A percentile compares a stretch with the other conserved stretches of the same genome.
Conservation (phyloP, 768 basidiomycete species). For the Lactifluus volemus region DNA sequence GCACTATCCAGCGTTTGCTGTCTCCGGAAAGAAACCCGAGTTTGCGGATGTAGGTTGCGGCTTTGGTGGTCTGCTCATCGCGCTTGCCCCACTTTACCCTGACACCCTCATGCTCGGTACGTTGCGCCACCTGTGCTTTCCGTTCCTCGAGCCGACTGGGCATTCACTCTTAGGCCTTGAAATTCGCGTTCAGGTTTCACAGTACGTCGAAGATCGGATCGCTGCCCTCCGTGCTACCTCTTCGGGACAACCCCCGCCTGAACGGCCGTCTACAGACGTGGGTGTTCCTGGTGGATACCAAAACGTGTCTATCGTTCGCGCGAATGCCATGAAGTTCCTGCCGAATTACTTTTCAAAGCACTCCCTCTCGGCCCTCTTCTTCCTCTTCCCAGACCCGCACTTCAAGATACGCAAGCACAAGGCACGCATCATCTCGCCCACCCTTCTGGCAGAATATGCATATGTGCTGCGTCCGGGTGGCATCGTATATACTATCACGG, state of each 20-base stretch:
- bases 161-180: conserved; percentile 65
- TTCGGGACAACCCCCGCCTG: conserved; percentile 14
- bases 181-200: conserved; percentile 92
- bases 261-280: conserved; percentile 2
- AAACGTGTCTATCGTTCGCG: conserved; percentile 89
- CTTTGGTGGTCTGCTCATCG: conserved; percentile 87
- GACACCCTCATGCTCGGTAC: conserved; percentile 88
- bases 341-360: conserved; percentile 92
- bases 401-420: conserved; percentile 99
- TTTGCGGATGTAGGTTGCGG: conserved; percentile 98
- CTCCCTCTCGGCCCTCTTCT: conserved; percentile 89
- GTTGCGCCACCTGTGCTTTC: neutral
- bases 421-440: conserved; percentile 95
- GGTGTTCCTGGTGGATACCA: conserved; percentile 45
- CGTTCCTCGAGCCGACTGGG: neutral
- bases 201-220: conserved; percentile 94
- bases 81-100: conserved; percentile 85
- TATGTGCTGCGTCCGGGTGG: conserved; percentile 91
- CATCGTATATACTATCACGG: conserved; percentile 95
- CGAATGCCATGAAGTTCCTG: conserved; percentile 98
- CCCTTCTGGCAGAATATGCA: conserved; percentile 96
- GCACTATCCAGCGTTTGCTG: conserved; percentile 70
- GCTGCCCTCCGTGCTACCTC: conserved; percentile 74
- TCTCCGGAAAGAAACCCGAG: conserved; percentile 61
- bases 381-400: conserved; percentile 98